phyloP scores from a whole-genome alignment of 78 protist species.

The Corallochytrium limacisporum region DNA sequence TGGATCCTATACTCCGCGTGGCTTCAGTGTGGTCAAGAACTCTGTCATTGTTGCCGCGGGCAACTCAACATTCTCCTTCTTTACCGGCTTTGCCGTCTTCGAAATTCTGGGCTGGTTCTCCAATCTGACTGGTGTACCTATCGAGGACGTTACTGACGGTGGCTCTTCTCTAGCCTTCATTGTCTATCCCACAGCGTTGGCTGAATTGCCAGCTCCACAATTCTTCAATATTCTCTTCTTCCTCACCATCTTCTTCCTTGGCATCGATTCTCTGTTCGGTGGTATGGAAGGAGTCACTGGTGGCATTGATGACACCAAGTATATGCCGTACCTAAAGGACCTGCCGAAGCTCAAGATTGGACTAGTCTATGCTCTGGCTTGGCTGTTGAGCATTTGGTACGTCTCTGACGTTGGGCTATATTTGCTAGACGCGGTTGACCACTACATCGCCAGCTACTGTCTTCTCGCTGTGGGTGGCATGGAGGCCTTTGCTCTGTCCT shows the following conservation, averaged over 20 bases:
- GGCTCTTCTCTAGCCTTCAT: not conserved
- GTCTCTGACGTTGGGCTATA: not conserved
- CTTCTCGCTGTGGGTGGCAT: not conserved
- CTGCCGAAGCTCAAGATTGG: not conserved
- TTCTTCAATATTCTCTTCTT: conserved; percentile 1
- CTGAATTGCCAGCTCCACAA: not conserved
- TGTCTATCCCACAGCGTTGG: not conserved
- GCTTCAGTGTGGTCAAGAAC: not conserved
- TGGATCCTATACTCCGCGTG: not conserved
- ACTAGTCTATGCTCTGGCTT: not conserved
- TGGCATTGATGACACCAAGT: not conserved
- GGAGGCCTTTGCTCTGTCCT: not conserved
- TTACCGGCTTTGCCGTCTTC: not conserved
- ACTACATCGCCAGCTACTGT: not conserved
- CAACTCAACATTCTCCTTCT: not conserved
- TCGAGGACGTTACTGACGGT: not conserved
- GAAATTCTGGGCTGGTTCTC: not conserved
- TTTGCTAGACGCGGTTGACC: not conserved
- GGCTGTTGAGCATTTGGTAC: too few relatives aligned
- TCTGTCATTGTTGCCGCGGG: not conserved
- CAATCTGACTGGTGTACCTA: not conserved
- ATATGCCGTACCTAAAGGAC: not conserved
- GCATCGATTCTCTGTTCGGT: not conserved
- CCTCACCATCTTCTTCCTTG: conserved; percentile 9
- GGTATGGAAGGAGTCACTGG: not conserved